Evolutionary conservation across 208 protist species (phyloP), one percentile per base, ranked within the genome.

Genomic region (Trypanosoma melophagium): DNA sequence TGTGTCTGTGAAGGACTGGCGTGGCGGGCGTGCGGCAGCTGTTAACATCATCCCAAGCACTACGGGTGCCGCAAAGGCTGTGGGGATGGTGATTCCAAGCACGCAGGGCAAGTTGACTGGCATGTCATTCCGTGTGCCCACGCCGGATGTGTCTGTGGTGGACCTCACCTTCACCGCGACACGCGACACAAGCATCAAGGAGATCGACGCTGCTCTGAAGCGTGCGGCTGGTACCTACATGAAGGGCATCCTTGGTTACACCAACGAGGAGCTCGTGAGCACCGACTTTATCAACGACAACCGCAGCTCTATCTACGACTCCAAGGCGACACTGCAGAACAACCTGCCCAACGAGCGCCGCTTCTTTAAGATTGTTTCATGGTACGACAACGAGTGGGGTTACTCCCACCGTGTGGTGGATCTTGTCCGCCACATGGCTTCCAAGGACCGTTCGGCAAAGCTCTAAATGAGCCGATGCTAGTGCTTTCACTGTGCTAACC

Each of bases 371-470:
- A 68, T 99, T 49, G 86, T 99, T 52, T 86, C 97, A 7, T 99
- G 98, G 98, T 99, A 99, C 82, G 99, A 99, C 83, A 99, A 99
- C 89, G 98, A 99, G 86, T 98, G 84, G 83, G 98, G 98, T 56
- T 99, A 99, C 88, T 98, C 95, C 58, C 91, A 97, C 93, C 95
- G 98, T 68, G 96, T 99, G 21, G 85, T 99, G 67, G 98, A 99
- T 78, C 90, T 99, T 54, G 69, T 99, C 35, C 60, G 69, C 59
- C 86, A 89, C 79, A 96, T 94, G 77, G 81, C 76, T 25, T 50
- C 71, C 31, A 82, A 83, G 77, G 85, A 91, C 71, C 55, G 71
- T 60, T 24, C 74, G 2, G 61, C 85, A n/a, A 87, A 87, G 79
- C 76, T 90, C 17, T 90, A 86, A 70, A 60, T 7, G 7, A 56